These are phyloP conservation scores for Endocladia muricata DNA, from an alignment of 31 red algal genomes.

Conservation along the genomic window DNA sequence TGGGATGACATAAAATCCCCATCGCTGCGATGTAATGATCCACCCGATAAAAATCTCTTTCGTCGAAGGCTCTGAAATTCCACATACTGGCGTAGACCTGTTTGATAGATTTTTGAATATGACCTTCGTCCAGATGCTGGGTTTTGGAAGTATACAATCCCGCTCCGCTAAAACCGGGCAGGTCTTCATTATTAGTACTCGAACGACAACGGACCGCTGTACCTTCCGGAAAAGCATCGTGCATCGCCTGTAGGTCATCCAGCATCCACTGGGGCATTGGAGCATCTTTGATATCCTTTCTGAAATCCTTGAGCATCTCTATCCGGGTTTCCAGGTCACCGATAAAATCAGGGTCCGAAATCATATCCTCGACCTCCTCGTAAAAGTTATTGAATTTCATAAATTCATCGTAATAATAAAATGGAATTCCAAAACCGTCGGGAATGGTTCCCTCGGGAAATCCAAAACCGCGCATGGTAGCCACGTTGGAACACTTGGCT, in stretches of 20 bases:
- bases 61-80: too few species aligned
- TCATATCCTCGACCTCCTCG: background rate
- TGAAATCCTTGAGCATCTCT: background rate
- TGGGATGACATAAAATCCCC: too few species aligned
- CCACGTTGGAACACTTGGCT: slow-evolving; percentile 1
- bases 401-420: slow-evolving; percentile 4
- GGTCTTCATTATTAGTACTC: slow-evolving; percentile 2
- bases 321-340: background rate
- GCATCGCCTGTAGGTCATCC: slow-evolving; percentile 1
- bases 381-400: slow-evolving; percentile 7
- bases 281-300: slow-evolving; percentile 2
- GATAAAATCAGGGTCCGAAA: background rate
- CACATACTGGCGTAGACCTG: too few species aligned
- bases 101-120: too few species aligned
- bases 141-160: slow-evolving; percentile 1
- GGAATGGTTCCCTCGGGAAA: background rate
- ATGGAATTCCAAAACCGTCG: slow-evolving; percentile 4
- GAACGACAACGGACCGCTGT: background rate
- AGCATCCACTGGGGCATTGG: background rate
- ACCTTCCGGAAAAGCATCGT: slow-evolving; percentile 1
- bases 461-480: background rate
- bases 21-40: too few species aligned
- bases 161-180: background rate
- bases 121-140: too few species aligned
- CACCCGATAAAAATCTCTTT: too few species aligned